Conservation (phyloP, 2,329 filamentous ascomycete species). For the Alternaria arborescens region DNA sequence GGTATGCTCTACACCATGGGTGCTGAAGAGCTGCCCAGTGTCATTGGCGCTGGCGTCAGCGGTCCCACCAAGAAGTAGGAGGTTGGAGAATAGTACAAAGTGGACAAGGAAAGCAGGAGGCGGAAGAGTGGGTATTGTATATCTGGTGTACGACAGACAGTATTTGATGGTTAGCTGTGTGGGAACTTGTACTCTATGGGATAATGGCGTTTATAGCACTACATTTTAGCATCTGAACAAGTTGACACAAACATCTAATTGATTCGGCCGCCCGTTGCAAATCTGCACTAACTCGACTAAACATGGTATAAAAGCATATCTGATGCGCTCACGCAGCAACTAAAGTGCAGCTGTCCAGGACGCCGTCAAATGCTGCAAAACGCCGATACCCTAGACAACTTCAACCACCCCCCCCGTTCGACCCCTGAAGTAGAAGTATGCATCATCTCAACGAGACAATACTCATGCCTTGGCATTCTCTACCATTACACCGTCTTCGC, state of each 20-base stretch:
- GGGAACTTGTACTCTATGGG: conserved; percentile 32
- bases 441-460: background rate
- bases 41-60: conserved; percentile 94
- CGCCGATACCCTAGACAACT: conserved; percentile 2
- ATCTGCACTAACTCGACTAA: background rate
- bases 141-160: conserved; percentile 40
- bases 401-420: background rate
- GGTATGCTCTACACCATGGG: conserved; percentile 84
- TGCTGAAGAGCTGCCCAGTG: conserved; percentile 85
- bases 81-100: conserved; percentile 35
- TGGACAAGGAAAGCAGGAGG: background rate
- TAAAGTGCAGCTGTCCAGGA: conserved; percentile 10
- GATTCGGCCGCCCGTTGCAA: background rate
- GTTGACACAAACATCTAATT: conserved; percentile 4
- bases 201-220: conserved; percentile 46
- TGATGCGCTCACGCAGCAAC: conserved; percentile 5
- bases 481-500: conserved; percentile 30
- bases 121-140: conserved; percentile 31
- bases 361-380: conserved; percentile 17
- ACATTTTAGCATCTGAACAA: conserved; percentile 33
- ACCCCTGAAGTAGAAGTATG: background rate
- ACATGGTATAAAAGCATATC: background rate
- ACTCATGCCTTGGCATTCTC: conserved; percentile 13
- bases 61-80: conserved; percentile 60
- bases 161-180: conserved; percentile 27